Evolutionary conservation across 768 basidiomycete species (phyloP), one percentile per base, ranked within the genome.

Genomic region (Auricularia heimuer): DNA sequence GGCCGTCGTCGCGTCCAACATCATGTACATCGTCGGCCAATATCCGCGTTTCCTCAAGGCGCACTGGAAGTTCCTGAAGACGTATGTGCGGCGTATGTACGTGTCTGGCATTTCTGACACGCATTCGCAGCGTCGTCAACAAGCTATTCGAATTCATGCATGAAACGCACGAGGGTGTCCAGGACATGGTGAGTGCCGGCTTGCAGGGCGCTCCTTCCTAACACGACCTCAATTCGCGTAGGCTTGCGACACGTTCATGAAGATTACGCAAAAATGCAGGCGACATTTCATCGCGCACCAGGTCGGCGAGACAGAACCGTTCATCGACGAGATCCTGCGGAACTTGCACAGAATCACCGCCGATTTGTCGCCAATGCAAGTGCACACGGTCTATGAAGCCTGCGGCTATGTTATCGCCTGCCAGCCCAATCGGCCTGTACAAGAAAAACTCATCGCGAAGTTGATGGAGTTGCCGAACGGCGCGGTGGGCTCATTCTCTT

Each of bases 21-120:
- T 71, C 64, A 71, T 71, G 70, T 82, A 82, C 73, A 82, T 82
- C 67, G 81, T 82, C 68, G 81, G 81, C 4, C 81, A 82, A 69
- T 82, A 82, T 69, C 81, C 81, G 64, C 75, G 81, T 36, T 82
- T 82, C 77, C 74, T 82, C 65, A 81, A 80, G 67, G 81, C 81
- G 18, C 81, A 82, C 70, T 82, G 81, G 81, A 82, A 82, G 70
- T 82, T 82, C 77, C 73, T 82, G 65, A 82, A 82, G 75, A 82
- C 81, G 47, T 51, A 21, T 4, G 47, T 51, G 11, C 14, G 29
- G 29, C 47, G 6, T 51, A 16, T 16, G 14, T 18, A 6, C 21
- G 6, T 51, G 47, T 6, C 11, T 18, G 6, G 18, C 16, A 18
- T 4, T 51, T 8, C 47, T 51, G 18, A 51, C 21, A 0, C 47